Evolutionary conservation across 805 yeast species (phyloP).

Genomic region (Wickerhamiella allomyrinae): DNA sequence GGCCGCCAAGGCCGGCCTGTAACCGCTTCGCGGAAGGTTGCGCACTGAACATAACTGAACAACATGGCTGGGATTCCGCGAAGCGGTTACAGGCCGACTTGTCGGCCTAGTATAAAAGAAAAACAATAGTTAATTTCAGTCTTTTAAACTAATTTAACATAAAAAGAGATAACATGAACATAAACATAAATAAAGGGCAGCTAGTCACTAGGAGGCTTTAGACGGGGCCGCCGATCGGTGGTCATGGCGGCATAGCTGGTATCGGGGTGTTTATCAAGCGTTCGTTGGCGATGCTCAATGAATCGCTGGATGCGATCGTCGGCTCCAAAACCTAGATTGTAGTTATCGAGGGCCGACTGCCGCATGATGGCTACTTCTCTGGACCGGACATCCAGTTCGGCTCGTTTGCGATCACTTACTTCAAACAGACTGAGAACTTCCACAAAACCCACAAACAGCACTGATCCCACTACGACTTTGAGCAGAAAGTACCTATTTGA

Average conservation of each 20-base stretch:
- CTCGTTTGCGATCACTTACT: constrained; percentile 14
- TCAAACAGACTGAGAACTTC: constrained; percentile 26
- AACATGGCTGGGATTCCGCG: no score
- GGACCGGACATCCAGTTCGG: constrained; percentile 12
- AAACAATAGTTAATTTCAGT: no score
- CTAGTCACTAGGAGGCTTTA: background rate
- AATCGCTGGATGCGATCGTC: constrained; percentile 42
- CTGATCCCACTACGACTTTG: constrained; percentile 30
- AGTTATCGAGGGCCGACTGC: constrained; percentile 34
- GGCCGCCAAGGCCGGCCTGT: no score
- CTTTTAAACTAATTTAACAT: no score
- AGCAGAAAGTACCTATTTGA: constrained; percentile 30
- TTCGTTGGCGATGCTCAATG: constrained; percentile 25
- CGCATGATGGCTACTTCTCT: constrained; percentile 26
- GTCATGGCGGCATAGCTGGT: constrained; percentile 2
- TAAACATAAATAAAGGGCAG: background rate
- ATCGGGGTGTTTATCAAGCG: constrained; percentile 9
- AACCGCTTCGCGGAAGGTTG: no score
- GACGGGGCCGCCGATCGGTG: background rate
- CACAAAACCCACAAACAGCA: constrained; percentile 27
- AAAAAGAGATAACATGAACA: no score
- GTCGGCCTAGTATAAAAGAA: no score
- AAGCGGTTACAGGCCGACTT: no score
- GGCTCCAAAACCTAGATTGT: constrained; percentile 37
- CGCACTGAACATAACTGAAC: no score